phyloP scores from a whole-genome alignment of 2,329 filamentous ascomycete genomes.

The Leptographium procerum region DNA sequence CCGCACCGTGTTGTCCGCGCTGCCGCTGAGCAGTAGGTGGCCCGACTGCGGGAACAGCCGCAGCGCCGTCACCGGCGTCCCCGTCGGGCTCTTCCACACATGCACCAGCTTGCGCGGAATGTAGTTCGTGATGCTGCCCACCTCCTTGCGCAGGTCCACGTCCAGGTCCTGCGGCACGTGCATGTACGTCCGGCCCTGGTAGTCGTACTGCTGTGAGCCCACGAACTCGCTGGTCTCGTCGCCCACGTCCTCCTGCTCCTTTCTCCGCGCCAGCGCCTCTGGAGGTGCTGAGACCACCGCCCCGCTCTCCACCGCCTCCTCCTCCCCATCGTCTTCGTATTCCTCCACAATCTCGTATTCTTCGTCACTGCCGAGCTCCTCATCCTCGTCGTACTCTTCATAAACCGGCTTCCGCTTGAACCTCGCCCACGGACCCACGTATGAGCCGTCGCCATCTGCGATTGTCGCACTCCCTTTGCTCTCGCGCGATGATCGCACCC shows the following conservation, averaged over 20 bases:
- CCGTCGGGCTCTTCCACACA: conserved; percentile 72
- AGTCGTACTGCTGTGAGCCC: conserved; percentile 73
- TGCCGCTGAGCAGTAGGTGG: conserved; percentile 80
- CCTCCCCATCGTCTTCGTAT: conserved; percentile 64
- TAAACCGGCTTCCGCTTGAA: conserved; percentile 59
- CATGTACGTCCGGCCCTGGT: conserved; percentile 90
- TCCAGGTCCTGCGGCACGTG: conserved; percentile 87
- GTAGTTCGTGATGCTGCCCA: conserved; percentile 73
- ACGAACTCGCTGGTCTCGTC: conserved; percentile 82
- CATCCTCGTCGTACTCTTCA: conserved; percentile 66
- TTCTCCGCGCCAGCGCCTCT: conserved; percentile 41
- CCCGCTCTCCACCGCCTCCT: conserved; percentile 54
- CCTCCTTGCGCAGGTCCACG: conserved; percentile 71
- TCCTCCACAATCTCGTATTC: conserved; percentile 72
- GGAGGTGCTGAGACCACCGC: conserved; percentile 46
- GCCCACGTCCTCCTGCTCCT: conserved; percentile 47
- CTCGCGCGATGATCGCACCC: conserved; percentile 64
- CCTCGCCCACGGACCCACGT: conserved; percentile 89
- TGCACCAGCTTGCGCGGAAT: conserved; percentile 91
- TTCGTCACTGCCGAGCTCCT: conserved; percentile 52
- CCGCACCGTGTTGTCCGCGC: conserved; percentile 82
- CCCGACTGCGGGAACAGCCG: conserved; percentile 84
- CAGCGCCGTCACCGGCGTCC: conserved; percentile 75
- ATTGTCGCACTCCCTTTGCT: conserved; percentile 74
- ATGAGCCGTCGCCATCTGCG: conserved; percentile 76